Base-by-base conservation (phyloP, 164 flowering plant genomes). In the Warburgia ugandensis region DNA sequence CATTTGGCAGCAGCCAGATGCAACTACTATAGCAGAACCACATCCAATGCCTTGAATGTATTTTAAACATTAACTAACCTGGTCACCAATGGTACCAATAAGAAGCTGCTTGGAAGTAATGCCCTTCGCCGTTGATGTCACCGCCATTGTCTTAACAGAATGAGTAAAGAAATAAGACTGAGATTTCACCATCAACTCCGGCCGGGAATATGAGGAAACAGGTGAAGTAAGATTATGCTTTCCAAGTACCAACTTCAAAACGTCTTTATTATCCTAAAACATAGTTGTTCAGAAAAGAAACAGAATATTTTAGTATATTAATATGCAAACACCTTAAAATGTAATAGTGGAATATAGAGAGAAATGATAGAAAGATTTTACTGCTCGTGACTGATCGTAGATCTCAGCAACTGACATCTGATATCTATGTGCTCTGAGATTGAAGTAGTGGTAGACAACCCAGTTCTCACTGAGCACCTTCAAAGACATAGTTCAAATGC, bases 301-400 rank as follows among this genome's bases (percentile, higher is more conserved):
- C 29, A 54, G 9, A 33, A 13, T 33, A 12, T 29, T 50, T 29
- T 26, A 39, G 17, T 29, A 1, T 17, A 19, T 35, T 17, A 29
- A 30, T 19, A 61, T 37, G 39, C 31, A 45, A 21, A 25, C 20
- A 22, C 27, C 20, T 16, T n/a, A 14, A 27, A 17, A 40, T 27
- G 23, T 13, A 54, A 27, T 41, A 14, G 29, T 42, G 23, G 52
- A 47, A 48, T 22, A 52, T 14, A 21, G 21, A 35, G 42, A 55
- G 26, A 21, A 46, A 29, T 33, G 16, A 42, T 40, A 14, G 41
- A 43, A 41, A 16, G 17, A 45, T 22, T 46, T 65, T 84, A 89
- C 99, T 69, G 99, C 96, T n/a, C 97, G 82, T 44, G 97, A 89
- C 63, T 94, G 90, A 63, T 94, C 95, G 73, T 88, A 88, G 54